These are phyloP conservation scores for Blastobotrys arbuscula DNA, from an alignment of 1,139 yeast genomes.

Conservation along the genomic window DNA sequence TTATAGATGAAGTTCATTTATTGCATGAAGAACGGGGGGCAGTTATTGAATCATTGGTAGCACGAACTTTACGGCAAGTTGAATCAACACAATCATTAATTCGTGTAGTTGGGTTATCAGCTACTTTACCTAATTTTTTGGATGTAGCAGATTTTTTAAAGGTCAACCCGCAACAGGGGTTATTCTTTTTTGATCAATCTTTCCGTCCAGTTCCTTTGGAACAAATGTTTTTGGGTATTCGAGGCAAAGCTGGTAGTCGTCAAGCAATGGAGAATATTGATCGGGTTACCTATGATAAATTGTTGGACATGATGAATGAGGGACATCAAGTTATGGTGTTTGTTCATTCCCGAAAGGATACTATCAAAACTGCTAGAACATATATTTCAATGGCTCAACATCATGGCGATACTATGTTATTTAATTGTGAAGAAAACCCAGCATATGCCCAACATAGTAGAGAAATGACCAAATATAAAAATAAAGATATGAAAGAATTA, in stretches of 20 bases:
- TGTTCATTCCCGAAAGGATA: slow-evolving; percentile 93
- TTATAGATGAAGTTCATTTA: slow-evolving; percentile 94
- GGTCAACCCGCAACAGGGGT: slow-evolving; percentile 81
- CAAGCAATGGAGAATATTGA: slow-evolving; percentile 76
- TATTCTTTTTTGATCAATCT: slow-evolving; percentile 90
- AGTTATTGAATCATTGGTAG: slow-evolving; percentile 91
- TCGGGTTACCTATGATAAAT: slow-evolving; percentile 67
- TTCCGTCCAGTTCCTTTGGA: slow-evolving; percentile 92
- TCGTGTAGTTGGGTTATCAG: slow-evolving; percentile 92
- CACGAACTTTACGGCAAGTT: slow-evolving; percentile 90
- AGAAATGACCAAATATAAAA: slow-evolving; percentile 71
- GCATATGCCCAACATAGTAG: slow-evolving; percentile 46
- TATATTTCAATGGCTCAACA: slow-evolving; percentile 66
- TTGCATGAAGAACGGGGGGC: slow-evolving; percentile 98
- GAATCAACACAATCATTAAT: slow-evolving; percentile 93
- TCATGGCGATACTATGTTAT: slow-evolving; percentile 47
- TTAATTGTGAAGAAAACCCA: slow-evolving; percentile 54
- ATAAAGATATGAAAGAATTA: slow-evolving; percentile 74
- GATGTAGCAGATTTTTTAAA: slow-evolving; percentile 96
- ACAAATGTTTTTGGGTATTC: slow-evolving; percentile 81
- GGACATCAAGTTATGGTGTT: slow-evolving; percentile 96
- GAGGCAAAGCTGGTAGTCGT: slow-evolving; percentile 73
- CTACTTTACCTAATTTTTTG: slow-evolving; percentile 87
- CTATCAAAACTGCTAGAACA: slow-evolving; percentile 72
- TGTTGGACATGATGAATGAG: slow-evolving; percentile 55